Evolutionary conservation across 371 early-diverging fungal genomes (phyloP), one percentile per base, ranked within the genome.

Genomic region (Mucor saturninus): DNA sequence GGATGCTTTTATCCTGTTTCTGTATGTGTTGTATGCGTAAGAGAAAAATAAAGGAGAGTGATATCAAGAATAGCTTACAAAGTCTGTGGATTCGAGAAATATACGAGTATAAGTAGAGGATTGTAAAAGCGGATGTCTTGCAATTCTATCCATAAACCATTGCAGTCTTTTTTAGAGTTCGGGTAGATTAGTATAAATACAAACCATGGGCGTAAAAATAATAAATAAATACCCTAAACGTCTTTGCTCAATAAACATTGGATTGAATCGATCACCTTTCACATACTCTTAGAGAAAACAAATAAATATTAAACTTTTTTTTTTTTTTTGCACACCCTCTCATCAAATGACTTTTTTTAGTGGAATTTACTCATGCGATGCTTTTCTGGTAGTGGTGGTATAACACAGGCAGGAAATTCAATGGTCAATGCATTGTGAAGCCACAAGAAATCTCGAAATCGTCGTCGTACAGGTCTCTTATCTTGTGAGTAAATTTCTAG

Each of bases 401-500:
- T 73, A n/a, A 96, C 87, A 56, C 89, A 89, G 7, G 89, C 87
- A 8, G 93, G 88, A 70, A 80, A 89, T 72, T 91, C 93, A 42
- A 85, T 81, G 29, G 73, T 62, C 39, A 98, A 79, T 50, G 86
- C 86, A 56, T 83, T 75, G 66, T 95, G 87, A 52, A 98, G 84
- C 92, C 92, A 93, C 10, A 86, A 86, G 83, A 98, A 98, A 72
- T 98, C 98, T 70, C 90, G 92, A 78, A 91, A 98, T 60, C 98
- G 85, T 64, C 97, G 83, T 56, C 96, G 84, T 29, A 95, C 89
- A 21, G 85, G 76, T 48, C 73, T 49, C 48, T 65, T 70, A 45
- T 65, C 61, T 13, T 48, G 67, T 5, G 78, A 65, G 59, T 87
- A 89, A 5, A 79, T 73, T 40, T 74, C 77, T 31, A 90, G 55